Percentiles rank a stretch among this genome's conserved stretches.
phyloP scores from a whole-genome alignment of 2,329 filamentous ascomycete species.

The Cordyceps cicadae region DNA sequence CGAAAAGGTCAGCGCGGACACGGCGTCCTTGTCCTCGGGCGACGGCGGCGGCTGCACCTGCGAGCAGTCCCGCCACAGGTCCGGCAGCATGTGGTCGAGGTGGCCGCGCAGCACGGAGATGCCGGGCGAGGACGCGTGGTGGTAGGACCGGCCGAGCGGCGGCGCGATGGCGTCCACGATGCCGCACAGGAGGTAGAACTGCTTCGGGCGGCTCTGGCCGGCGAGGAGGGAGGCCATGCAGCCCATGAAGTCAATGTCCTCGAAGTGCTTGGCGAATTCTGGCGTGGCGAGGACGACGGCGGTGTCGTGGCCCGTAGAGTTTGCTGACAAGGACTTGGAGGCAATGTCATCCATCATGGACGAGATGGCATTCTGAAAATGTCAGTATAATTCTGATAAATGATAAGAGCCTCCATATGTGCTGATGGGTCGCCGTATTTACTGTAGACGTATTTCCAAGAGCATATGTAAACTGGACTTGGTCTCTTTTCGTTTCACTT shows the following conservation, averaged over 20 bases:
- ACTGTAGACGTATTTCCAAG: constrained; percentile 8
- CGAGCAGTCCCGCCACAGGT: constrained; percentile 30
- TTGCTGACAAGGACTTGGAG: constrained; percentile 20
- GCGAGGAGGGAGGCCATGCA: constrained; percentile 39
- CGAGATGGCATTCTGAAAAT: constrained; percentile 13
- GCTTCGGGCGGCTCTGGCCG: constrained; percentile 29
- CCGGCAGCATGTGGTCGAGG: constrained; percentile 33
- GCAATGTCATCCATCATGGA: constrained; percentile 17
- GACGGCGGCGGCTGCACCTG: constrained; percentile 16
- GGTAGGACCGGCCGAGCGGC: constrained; percentile 19
- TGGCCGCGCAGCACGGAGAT: constrained; percentile 45
- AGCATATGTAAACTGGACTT: constrained; percentile 10
- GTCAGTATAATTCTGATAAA: constrained; percentile 6
- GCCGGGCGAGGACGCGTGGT: constrained; percentile 27
- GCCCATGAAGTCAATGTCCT: constrained; percentile 34
- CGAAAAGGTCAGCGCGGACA: constrained; percentile 34
- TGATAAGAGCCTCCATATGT: constrained; percentile 15
- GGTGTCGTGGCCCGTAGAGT: constrained; percentile 27
- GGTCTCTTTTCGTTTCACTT: not conserved
- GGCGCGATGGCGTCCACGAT: constrained; percentile 48
- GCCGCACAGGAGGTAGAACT: constrained; percentile 43
- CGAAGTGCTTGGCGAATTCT: constrained; percentile 38
- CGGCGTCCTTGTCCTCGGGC: constrained; percentile 25
- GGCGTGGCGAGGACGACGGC: constrained; percentile 44
- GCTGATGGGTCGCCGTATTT: not conserved